Evolutionary conservation across 768 basidiomycete species (phyloP).

Genomic region (Guyanaporus albipodus): DNA sequence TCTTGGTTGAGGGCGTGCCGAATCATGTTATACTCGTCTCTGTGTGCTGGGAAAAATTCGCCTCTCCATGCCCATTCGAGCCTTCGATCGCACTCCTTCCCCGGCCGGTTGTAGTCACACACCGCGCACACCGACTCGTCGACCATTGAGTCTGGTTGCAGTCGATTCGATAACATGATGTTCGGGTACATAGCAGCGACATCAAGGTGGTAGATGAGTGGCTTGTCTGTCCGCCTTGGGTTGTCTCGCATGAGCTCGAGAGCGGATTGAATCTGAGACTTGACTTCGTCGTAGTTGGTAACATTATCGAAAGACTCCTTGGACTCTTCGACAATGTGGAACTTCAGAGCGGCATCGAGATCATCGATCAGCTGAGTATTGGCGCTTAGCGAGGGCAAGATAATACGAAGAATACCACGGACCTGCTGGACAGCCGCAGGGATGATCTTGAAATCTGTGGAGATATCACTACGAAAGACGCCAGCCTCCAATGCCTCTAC

Average conservation of each 20-base stretch:
- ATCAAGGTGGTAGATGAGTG: slow-evolving; percentile 97
- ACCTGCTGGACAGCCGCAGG: slow-evolving; percentile 85
- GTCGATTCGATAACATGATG: slow-evolving; percentile 99
- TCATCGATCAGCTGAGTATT: slow-evolving; percentile 80
- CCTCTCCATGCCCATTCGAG: slow-evolving; percentile 99
- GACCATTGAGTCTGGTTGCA: slow-evolving; percentile 97
- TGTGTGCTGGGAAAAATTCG: slow-evolving; percentile 94
- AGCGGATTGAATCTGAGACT: slow-evolving; percentile 65
- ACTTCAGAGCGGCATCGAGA: slow-evolving; percentile 86
- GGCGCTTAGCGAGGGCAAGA: not conserved
- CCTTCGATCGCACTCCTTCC: slow-evolving; percentile 89
- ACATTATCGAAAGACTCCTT: slow-evolving; percentile 75
- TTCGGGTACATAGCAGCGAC: slow-evolving; percentile 99
- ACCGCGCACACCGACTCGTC: slow-evolving; percentile 96
- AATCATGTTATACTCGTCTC: slow-evolving; percentile 99
- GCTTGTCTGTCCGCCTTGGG: slow-evolving; percentile 83
- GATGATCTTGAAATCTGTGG: slow-evolving; percentile 91
- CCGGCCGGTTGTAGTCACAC: slow-evolving; percentile 96
- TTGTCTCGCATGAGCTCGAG: slow-evolving; percentile 90
- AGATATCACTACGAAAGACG: slow-evolving; percentile 94
- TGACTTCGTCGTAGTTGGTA: slow-evolving; percentile 95
- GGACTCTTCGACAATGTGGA: slow-evolving; percentile 85
- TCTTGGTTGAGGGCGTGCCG: slow-evolving; percentile 95
- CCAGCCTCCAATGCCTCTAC: slow-evolving; percentile 98
- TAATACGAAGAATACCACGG: slow-evolving; percentile 1